Evolutionary conservation across 2,329 filamentous ascomycete species (phyloP), one percentile per base, ranked within the genome.

Genomic region (Fusarium nanum): DNA sequence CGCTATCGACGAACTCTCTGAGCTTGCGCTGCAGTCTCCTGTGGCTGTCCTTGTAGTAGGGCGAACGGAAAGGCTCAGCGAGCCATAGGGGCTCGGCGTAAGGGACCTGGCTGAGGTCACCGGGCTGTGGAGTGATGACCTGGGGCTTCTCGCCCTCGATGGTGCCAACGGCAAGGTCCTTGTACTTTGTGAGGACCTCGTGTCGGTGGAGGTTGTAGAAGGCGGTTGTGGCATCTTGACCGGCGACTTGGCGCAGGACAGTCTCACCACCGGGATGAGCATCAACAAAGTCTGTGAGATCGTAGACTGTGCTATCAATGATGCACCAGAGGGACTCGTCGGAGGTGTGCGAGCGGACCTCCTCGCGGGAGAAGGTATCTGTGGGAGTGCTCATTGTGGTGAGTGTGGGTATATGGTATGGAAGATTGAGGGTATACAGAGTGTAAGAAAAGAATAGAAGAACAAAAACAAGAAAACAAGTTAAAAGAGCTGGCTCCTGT

Each of bases 151-250:
- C 93, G 80, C 89, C 91, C 71, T 89, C 83, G 76, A 97, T 79
- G 16, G 88, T 92, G 76, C 93, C 93, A 73, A 97, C 87, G 80
- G 88, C 91, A 20, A 97, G 86, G 74, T 88, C 85, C 48, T 86
- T 82, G 84, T 97, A 97, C 79, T 94, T 94, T 65, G 89, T 83
- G 13, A 97, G 86, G n/a, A 97, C 92, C 81, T 97, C 93, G 73
- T 97, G 93, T 27, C 93, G 86, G 82, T 97, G 94, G 56, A 97
- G 89, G 83, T 97, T 97, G 87, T 97, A 97, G 81, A 97, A 97
- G 60, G 91, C 91, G 37, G 86, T 83, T 3, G 93, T 97, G 53
- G 93, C 93, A 77, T 97, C 93, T 71, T 89, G 87, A 67, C 93
- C 93, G 30, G 92, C 93, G 49, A 95, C 88, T 81, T 97, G 93